Percentiles rank a stretch among this genome's conserved stretches.
Evolutionary conservation across 169 alveolate genomes (phyloP).

Genomic region (Eimeria zaria): DNA sequence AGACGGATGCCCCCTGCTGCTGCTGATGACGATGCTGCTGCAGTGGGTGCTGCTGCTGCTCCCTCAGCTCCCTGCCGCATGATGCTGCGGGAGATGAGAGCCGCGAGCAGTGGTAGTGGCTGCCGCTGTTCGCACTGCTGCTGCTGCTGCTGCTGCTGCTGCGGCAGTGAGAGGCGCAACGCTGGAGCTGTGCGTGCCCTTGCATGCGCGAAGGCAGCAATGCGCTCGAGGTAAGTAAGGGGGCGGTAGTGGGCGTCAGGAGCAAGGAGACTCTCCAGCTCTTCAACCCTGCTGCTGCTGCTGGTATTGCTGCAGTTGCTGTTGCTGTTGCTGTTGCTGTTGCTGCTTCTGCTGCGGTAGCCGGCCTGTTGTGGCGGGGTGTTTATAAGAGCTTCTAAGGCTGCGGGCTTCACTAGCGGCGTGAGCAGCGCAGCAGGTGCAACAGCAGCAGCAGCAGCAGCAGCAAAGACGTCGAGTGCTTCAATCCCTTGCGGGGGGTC

Average conservation of each 20-base stretch:
- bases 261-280: background rate
- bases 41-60: conserved; percentile 25
- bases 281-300: conserved; percentile 14
- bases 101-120: conserved; percentile 55
- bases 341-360: background rate
- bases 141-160: conserved; percentile 75
- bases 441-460: conserved; percentile 62
- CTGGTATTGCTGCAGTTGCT: background rate
- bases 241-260: conserved; percentile 31
- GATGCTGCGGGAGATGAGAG: conserved; percentile 29
- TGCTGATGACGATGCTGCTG: background rate
- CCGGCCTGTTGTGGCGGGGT: background rate
- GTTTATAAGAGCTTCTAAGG: background rate
- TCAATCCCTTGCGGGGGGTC: conserved; percentile 53
- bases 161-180: conserved; percentile 54
- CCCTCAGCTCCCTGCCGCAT: background rate
- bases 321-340: background rate
- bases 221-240: conserved; percentile 20
- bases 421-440: conserved; percentile 44
- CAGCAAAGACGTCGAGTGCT: conserved; percentile 52
- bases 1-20: background rate
- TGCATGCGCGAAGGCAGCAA: conserved; percentile 39
- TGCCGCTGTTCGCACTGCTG: conserved; percentile 33
- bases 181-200: conserved; percentile 37
- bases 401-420: background rate